These are phyloP conservation scores for Carex pumila DNA, from an alignment of 176 grass and related monocot species.

Conservation along the genomic window DNA sequence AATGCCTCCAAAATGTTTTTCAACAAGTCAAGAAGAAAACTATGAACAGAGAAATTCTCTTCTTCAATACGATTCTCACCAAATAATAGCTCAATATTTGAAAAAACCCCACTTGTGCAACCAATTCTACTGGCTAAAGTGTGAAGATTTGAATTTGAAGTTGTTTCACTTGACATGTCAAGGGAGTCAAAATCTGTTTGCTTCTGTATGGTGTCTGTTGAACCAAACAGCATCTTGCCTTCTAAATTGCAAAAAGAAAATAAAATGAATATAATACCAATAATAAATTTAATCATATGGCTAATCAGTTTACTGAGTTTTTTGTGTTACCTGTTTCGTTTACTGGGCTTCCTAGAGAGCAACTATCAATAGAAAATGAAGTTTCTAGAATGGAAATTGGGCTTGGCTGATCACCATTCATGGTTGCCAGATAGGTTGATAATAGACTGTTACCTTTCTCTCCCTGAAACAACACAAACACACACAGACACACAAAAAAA, in stretches of 20 bases:
- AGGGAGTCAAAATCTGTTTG: not conserved
- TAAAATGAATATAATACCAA: not conserved
- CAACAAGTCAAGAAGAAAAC: constrained; percentile 49
- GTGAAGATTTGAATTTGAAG: constrained; percentile 21
- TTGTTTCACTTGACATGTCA: not conserved
- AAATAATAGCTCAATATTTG: constrained; percentile 46
- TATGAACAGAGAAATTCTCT: constrained; percentile 18
- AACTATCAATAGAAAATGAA: constrained; percentile 58
- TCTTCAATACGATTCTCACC: not conserved
- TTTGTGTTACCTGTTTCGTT: constrained; percentile 33
- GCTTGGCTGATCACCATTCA: constrained; percentile 44
- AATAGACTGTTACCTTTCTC: constrained; percentile 21
- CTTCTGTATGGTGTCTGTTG: not conserved
- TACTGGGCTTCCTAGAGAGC: constrained; percentile 39
- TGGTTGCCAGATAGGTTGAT: constrained; percentile 1
- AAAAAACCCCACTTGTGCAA: constrained; percentile 32
- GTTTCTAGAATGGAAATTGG: constrained; percentile 61
- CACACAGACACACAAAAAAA: not conserved
- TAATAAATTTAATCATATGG: not conserved
- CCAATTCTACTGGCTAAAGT: constrained; percentile 36
- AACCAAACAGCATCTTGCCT: not conserved
- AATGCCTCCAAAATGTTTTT: constrained; percentile 21
- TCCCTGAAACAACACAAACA: constrained; percentile 22
- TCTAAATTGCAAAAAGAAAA: not conserved
- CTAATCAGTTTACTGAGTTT: not conserved